These are phyloP conservation scores for Kitagawia praeruptora DNA, from an alignment of 129 eudicot species.

Conservation along the genomic window DNA sequence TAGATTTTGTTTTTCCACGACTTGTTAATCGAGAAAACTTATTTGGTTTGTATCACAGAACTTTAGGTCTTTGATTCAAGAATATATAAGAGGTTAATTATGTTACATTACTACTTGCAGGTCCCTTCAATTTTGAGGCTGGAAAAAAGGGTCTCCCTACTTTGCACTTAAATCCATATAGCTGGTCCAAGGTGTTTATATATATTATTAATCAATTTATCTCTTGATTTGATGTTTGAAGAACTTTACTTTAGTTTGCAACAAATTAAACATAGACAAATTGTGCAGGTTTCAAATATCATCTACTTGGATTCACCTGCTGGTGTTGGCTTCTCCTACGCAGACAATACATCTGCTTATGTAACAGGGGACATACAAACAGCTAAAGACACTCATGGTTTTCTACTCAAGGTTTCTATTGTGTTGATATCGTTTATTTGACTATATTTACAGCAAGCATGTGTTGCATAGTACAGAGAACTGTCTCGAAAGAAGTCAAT, in stretches of 20 bases:
- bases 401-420: conserved; percentile 30
- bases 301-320: conserved; percentile 54
- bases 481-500: not conserved
- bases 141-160: conserved; percentile 33
- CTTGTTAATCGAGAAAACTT: not conserved
- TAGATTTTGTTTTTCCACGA: not conserved
- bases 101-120: conserved; percentile 15
- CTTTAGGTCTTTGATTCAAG: not conserved
- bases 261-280: not conserved
- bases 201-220: not conserved
- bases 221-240: not conserved
- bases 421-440: not conserved
- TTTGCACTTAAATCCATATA: conserved; percentile 43
- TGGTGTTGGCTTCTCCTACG: conserved; percentile 53
- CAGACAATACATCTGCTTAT: conserved; percentile 13
- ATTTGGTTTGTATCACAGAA: not conserved
- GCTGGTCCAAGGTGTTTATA: conserved; percentile 40
- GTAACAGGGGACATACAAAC: conserved; percentile 37
- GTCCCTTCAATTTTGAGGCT: conserved; percentile 49
- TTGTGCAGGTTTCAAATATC: conserved; percentile 37
- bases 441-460: not conserved
- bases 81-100: not conserved
- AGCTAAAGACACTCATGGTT: conserved; percentile 34
- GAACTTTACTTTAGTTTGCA: not conserved
- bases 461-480: not conserved